Base-by-base conservation (phyloP, 2,329 filamentous ascomycete genomes). In the Aspergillus terreus region DNA sequence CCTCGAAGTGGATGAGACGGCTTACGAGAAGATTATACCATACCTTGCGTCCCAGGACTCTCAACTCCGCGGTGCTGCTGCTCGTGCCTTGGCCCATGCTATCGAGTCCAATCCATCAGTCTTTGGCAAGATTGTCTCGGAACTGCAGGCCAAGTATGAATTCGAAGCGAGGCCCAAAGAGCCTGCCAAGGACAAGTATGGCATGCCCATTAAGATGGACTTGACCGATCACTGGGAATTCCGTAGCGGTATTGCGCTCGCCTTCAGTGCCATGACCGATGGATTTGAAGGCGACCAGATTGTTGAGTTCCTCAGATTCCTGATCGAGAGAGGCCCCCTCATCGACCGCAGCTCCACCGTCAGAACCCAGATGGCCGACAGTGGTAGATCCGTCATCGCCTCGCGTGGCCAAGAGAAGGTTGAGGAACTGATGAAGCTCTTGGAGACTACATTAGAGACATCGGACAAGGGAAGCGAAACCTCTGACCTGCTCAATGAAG, bases 401-500 rank as follows among this genome's bases (percentile, higher is more conserved):
- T 73, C 84, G 14, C 89, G 94, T 64, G 94, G 92, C 27, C 87
- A 90, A 67, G 76, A 82, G 11, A 85, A 92, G 57, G 85, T 99
- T 3, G 92, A 97, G 65, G 84, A 87, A 58, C 76, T 99, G 49
- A 99, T 99, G 92, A 83, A 87, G 63, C 85, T 92, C 12, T 95
- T 97, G 64, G 94, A 99, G 70, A 81, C 80, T 21, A 91, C 90
- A 0, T 78, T 99, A n/a, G 91, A 92, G 65, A 85, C 84, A 2
- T 88, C 91, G 2, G 90, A 94, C 68, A 89, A 87, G 66, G 87
- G 85, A 51, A 91, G 86, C 0, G 84, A 92, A 59, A 83, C 86
- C 49, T 86, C 89, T 15, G 95, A 99, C 70, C 83, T 90, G 53
- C 88, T 97, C 57, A 96, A 96, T 61, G 94, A 99, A 73, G 94